These are phyloP conservation scores for Solanum virginianum DNA, from an alignment of 257 asterid genomes.

Conservation along the genomic window DNA sequence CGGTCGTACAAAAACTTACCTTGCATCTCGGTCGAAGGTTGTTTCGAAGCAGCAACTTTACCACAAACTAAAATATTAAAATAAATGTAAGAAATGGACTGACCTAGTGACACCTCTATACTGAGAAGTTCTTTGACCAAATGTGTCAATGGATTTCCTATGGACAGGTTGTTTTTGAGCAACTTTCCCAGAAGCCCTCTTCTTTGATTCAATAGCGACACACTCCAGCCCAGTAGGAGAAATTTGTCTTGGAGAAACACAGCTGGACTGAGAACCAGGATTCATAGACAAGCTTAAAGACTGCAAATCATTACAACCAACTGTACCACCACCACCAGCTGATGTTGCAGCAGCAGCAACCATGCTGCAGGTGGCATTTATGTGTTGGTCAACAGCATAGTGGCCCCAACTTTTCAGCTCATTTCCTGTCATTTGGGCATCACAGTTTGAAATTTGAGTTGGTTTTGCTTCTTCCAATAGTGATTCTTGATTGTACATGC, in stretches of 20 bases:
- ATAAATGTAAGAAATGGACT: neutral
- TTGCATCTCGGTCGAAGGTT: too few relatives aligned
- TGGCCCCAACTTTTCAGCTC: slow-evolving; percentile 43
- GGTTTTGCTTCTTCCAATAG: slow-evolving; percentile 6
- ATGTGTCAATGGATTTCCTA: slow-evolving; percentile 86
- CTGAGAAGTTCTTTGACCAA: slow-evolving; percentile 97
- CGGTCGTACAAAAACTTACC: too few relatives aligned
- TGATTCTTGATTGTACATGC: slow-evolving; percentile 22
- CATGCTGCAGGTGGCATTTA: neutral
- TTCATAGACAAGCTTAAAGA: slow-evolving; percentile 68
- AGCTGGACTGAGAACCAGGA: slow-evolving; percentile 78
- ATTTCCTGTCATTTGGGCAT: slow-evolving; percentile 22
- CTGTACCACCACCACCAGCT: neutral
- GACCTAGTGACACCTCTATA: slow-evolving; percentile 93
- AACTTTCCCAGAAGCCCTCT: slow-evolving; percentile 37
- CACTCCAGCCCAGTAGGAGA: slow-evolving; percentile 32
- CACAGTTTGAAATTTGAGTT: slow-evolving; percentile 3
- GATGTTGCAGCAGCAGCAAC: neutral
- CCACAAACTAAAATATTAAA: neutral
- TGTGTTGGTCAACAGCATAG: slow-evolving; percentile 24
- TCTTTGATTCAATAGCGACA: slow-evolving; percentile 47
- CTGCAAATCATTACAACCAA: slow-evolving; percentile 35
- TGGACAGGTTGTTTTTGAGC: slow-evolving; percentile 58
- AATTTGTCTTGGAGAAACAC: slow-evolving; percentile 49
- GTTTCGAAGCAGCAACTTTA: too few relatives aligned